A percentile compares a stretch with the other conserved stretches of the same genome.
Conservation (phyloP, 306 rosid species). For the Prunus armeniaca region DNA sequence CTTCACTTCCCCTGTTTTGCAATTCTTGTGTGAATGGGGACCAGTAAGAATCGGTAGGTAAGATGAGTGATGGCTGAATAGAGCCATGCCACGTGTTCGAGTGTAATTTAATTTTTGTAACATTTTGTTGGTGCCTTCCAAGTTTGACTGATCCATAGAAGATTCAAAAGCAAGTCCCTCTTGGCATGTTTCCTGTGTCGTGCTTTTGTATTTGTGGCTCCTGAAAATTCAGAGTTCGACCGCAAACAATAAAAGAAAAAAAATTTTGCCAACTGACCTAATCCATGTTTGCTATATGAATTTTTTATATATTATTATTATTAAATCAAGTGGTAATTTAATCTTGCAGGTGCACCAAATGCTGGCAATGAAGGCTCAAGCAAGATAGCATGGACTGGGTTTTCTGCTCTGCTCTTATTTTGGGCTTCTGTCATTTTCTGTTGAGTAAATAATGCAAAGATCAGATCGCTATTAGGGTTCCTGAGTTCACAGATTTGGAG, state of each 20-base stretch:
- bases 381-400: slow-evolving; percentile 39
- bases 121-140: not conserved
- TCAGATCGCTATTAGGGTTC: slow-evolving; percentile 3
- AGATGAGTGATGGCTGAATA: not conserved
- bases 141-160: not conserved
- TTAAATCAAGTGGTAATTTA: not conserved
- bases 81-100: not conserved
- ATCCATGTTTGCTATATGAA: too few species aligned
- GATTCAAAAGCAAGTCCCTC: not conserved
- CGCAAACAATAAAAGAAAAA: not conserved
- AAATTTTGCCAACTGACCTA: too few species aligned
- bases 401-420: slow-evolving; percentile 37
- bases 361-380: slow-evolving; percentile 21
- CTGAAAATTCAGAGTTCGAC: not conserved
- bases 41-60: not conserved
- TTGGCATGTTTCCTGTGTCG: not conserved
- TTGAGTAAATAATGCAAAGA: slow-evolving; percentile 24
- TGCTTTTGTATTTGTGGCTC: too few species aligned
- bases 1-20: not conserved
- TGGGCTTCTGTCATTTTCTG: slow-evolving; percentile 39
- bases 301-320: too few species aligned
- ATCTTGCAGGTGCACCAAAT: slow-evolving; percentile 26
- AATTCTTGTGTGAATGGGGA: not conserved
- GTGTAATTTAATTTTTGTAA: not conserved
- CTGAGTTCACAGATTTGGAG: not conserved